A percentile compares a stretch with the other conserved stretches of the same genome.
Conservation (phyloP, 768 basidiomycete species). For the Boletus bicolor region DNA sequence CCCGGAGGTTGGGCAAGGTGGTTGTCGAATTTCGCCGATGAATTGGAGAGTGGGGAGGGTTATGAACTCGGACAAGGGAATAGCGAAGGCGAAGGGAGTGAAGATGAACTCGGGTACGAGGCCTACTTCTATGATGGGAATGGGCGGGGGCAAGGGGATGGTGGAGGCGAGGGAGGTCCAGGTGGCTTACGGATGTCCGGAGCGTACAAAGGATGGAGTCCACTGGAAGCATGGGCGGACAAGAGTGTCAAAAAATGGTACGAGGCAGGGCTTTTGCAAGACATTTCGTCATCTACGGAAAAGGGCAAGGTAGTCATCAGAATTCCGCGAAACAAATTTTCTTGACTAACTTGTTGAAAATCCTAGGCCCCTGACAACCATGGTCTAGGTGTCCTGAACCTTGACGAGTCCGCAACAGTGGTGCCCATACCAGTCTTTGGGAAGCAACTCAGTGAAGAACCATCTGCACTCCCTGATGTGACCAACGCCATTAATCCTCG, state of each 20-base stretch:
- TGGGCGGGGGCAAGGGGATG: conserved; percentile 74
- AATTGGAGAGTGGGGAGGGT: conserved; percentile 86
- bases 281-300: conserved; percentile 38
- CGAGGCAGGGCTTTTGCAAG: conserved; percentile 67
- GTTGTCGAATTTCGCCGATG: conserved; percentile 88
- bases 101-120: conserved; percentile 84
- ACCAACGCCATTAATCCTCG: conserved; percentile 17
- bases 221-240: conserved; percentile 92
- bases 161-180: conserved; percentile 68
- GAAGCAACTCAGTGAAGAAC: conserved; percentile 24
- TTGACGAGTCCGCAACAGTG: conserved; percentile 46
- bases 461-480: conserved; percentile 23
- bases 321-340: neutral
- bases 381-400: conserved; percentile 42
- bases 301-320: conserved; percentile 47
- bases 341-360: conserved; percentile 16
- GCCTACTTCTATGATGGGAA: conserved; percentile 82
- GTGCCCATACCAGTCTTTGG: conserved; percentile 62
- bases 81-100: conserved; percentile 67
- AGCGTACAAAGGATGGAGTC: conserved; percentile 89
- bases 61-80: conserved; percentile 67
- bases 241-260: conserved; percentile 84
- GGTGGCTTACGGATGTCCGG: conserved; percentile 75
- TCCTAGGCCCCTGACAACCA: conserved; percentile 42
- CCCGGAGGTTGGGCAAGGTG: conserved; percentile 92